Evolutionary conservation across 2,329 filamentous ascomycete species (phyloP), one percentile per base, ranked within the genome.

Genomic region (Stagonosporopsis vannaccii): DNA sequence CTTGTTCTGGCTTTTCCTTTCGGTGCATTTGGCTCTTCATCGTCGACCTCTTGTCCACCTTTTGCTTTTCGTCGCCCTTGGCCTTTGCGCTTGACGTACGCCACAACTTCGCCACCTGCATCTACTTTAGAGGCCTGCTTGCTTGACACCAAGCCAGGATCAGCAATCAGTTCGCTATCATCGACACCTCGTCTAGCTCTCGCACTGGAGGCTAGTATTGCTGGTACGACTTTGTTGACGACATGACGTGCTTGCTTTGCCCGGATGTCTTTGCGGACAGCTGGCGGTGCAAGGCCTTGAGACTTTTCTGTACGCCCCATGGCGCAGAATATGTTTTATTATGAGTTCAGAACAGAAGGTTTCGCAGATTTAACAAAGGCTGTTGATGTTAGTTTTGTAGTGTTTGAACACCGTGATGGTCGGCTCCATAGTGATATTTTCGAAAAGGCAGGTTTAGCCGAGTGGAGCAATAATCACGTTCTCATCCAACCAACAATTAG

Each of bases 141-240:
- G 23, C 15, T 25, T 22, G n/a, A 40, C 2, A 32, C 53, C 58
- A 64, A 42, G 50, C 56, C 46, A 36, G 79, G 79, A 51, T 81
- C 73, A 43, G 69, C 67, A 20, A 81, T 74, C 30, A 88, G 73
- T 61, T 86, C 81, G 1, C 82, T 80, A 0, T 76, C 70, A 1
- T 85, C 80, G 26, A 83, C 75, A 1, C 86, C 86, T 40, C 77
- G 77, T n/a, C 80, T 80, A 0, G 86, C 85, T 45, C 84, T 80
- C 13, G 83, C 75, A 61, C 84, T 82, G 2, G 81, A 78, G 0
- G 78, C 72, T 2, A 88, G 73, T 8, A 87, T 73, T 0, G 82
- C 75, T 1, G 86, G 86, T 11, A 89, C 82, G n/a, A 80, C 77
- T 64, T 83, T 83, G 70, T 87, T 86, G 56, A 87, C 72, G 2